Evolutionary conservation across 2,329 filamentous ascomycete species (phyloP), one percentile per base, ranked within the genome.

Genomic region (Sporothrix mexicana): DNA sequence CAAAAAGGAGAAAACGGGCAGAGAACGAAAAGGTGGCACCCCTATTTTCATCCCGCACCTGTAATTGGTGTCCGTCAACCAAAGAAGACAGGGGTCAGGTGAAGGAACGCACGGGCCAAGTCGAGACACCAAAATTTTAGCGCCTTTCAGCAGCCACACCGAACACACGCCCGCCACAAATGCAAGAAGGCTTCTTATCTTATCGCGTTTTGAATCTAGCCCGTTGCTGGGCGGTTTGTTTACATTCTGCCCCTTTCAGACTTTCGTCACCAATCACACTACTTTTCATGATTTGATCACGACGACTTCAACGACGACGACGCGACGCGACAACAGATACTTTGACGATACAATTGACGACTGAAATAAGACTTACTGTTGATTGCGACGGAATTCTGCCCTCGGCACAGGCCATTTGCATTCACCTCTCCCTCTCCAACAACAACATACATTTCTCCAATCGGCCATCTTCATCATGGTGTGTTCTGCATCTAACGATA

Each of bases 211-310:
- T 36, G 25, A 25, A 12, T 3, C 17, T 9, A 10, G 13, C 7
- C 53, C 43, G 74, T 75, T 75, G 73, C 74, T 68, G 62, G 73
- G 74, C 47, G 45, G 68, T 64, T 74, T 75, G 73, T 75, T 75
- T 75, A 75, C 74, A 67, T 74, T 72, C 15, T 49, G 59, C 30
- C 51, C 62, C 41, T 49, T 51, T 71, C 23, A 17, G 43, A 7
- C 53, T 51, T 13, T 62, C 23, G 53, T 61, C 69, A 70, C 43
- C 36, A 3, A 51, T 49, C 23, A 36, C 62, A 45, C 62, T 67
- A n/a, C 43, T 17, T 20, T n/a, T 45, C 17, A 43, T 8, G 20
- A 30, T 17, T n/a, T 17, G 15, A 30, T 64, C 62, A 67, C 43
- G 15, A 17, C n/a, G 49, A 49, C 15, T 41, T 20, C 53, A 70